These are phyloP conservation scores for Epichloe gansuensis DNA, from an alignment of 2,329 filamentous ascomycete species.

Conservation along the genomic window DNA sequence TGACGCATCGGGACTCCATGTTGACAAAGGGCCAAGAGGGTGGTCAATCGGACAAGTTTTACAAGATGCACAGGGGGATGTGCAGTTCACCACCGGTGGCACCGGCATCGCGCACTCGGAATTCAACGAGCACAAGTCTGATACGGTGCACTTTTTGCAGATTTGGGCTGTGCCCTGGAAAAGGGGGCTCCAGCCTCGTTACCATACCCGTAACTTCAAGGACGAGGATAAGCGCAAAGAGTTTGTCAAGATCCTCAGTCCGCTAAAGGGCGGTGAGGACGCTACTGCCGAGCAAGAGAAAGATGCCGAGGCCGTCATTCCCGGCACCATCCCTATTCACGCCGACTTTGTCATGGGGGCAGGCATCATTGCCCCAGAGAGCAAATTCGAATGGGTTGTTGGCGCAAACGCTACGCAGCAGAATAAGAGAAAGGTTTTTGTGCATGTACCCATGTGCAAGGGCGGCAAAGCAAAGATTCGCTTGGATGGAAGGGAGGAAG, in stretches of 20 bases:
- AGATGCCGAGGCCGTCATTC: slow-evolving; percentile 46
- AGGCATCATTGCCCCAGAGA: slow-evolving; percentile 54
- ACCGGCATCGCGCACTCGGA: slow-evolving; percentile 72
- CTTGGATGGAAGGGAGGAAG: slow-evolving; percentile 53
- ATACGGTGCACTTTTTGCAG: slow-evolving; percentile 74
- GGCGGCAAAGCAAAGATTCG: slow-evolving; percentile 60
- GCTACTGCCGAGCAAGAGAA: slow-evolving; percentile 52
- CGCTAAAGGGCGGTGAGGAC: slow-evolving; percentile 52
- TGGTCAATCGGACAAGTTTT: slow-evolving; percentile 50
- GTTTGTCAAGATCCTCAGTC: slow-evolving; percentile 67
- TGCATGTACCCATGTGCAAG: slow-evolving; percentile 74
- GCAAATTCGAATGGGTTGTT: slow-evolving; percentile 58
- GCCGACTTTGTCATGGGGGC: slow-evolving; percentile 77
- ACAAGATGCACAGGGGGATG: slow-evolving; percentile 62
- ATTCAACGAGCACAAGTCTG: slow-evolving; percentile 59
- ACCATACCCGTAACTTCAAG: slow-evolving; percentile 61
- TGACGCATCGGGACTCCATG: slow-evolving; percentile 83
- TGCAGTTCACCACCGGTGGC: slow-evolving; percentile 85
- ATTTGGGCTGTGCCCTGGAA: slow-evolving; percentile 81
- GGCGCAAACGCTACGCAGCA: slow-evolving; percentile 44
- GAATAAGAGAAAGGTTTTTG: slow-evolving; percentile 58
- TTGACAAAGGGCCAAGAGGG: slow-evolving; percentile 55
- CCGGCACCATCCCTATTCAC: slow-evolving; percentile 68
- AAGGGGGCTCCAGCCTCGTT: slow-evolving; percentile 57
- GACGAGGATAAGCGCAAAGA: slow-evolving; percentile 60